Evolutionary conservation across 2,329 filamentous ascomycete genomes (phyloP), one percentile per base, ranked within the genome.

Genomic region (Cercospora sojina): DNA sequence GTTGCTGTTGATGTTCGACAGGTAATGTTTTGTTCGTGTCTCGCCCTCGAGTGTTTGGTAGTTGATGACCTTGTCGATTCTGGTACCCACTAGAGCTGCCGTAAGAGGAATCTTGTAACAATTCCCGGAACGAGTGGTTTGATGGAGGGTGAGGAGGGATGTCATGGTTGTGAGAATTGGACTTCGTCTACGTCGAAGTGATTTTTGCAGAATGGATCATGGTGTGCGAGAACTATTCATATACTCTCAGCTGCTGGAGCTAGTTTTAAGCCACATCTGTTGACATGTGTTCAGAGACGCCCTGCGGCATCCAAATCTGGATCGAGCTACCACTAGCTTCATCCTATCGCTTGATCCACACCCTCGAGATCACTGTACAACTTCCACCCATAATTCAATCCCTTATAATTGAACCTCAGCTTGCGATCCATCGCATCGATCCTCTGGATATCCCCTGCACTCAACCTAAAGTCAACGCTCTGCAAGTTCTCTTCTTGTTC

Each of bases 401-500:
- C 73, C 29, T 67, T 65, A 43, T 67, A 53, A 47, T 71, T 74
- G 61, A 75, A 38, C 23, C 72, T 51, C 57, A 63, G 67, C 59
- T 74, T 71, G 6, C 78, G 74, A 59, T 79, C 81, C 10, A 82
- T 55, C 18, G 59, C 13, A 81, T 61, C 66, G n/a, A 72, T 78
- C 58, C 12, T 79, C 23, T 77, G 74, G 83, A 84, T 82, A 85
- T 85, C 69, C 77, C 79, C 74, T 84, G 66, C 56, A 85, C 85
- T 63, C 80, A 64, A 77, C 78, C 64, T 16, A 8, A 38, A 38
- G 0, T 38, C 35, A 13, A 7, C 16, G 2, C 35, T 38, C 0
- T 1, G 35, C 35, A 38, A 8, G 3, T 38, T 38, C 35, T 38
- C 35, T 3, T 38, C 35, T n/a, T 38, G 35, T 38, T 38, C 35